These are phyloP conservation scores for Asclepias syriaca DNA, from an alignment of 257 asterid species.

Conservation along the genomic window DNA sequence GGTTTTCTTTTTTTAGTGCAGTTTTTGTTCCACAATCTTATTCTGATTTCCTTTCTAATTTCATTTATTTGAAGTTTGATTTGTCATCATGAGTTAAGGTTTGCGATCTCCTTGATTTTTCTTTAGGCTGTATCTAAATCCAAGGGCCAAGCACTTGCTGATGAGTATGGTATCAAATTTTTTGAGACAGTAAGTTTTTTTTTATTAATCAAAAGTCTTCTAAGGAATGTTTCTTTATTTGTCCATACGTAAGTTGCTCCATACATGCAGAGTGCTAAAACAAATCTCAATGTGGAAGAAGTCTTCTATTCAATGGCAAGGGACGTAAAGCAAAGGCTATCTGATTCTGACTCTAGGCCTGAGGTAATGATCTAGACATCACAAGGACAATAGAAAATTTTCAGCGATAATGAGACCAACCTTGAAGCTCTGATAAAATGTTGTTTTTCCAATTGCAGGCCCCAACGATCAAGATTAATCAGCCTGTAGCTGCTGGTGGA, in stretches of 20 bases:
- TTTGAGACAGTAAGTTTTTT: constrained; percentile 40
- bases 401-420: too few relatives aligned
- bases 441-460: constrained; percentile 25
- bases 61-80: not conserved
- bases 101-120: not conserved
- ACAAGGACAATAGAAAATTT: not conserved
- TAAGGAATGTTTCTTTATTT: not conserved
- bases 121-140: constrained; percentile 40
- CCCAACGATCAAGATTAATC: constrained; percentile 34
- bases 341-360: constrained; percentile 30
- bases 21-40: not conserved
- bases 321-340: constrained; percentile 45
- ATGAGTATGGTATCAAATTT: constrained; percentile 42
- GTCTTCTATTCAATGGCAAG: constrained; percentile 44
- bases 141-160: constrained; percentile 46
- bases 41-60: not conserved
- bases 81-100: not conserved
- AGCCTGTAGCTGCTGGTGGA: constrained; percentile 27
- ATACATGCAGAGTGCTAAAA: constrained; percentile 38
- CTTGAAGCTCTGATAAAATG: not conserved
- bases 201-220: not conserved
- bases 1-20: not conserved
- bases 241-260: not conserved
- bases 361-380: constrained; percentile 22
- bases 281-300: constrained; percentile 42